Evolutionary conservation across 352 stramenopile species (phyloP).

Genomic region (Pythium periplocum): DNA sequence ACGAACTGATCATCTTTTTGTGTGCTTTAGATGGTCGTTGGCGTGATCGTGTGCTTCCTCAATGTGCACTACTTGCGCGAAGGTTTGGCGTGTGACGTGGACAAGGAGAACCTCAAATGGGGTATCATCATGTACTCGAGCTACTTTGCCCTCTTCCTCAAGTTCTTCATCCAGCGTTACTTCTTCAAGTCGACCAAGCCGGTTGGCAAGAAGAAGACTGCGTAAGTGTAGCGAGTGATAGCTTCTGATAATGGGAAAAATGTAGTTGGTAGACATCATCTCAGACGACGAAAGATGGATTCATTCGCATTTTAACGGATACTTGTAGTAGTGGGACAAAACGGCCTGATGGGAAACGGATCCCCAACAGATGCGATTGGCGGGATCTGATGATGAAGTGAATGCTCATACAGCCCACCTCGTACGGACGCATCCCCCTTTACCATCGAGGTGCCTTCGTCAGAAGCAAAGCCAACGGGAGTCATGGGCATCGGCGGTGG

Average conservation of each 20-base stretch:
- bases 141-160: conserved; percentile 92
- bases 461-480: too few relatives aligned
- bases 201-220: conserved; percentile 23
- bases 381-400: too few relatives aligned
- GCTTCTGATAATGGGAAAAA: not conserved
- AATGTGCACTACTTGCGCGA: conserved; percentile 81
- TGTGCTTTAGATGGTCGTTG: conserved; percentile 55
- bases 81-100: conserved; percentile 59
- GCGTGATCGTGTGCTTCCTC: conserved; percentile 60
- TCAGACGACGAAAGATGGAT: too few relatives aligned
- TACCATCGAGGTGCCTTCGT: too few relatives aligned
- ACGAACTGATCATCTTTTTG: conserved; percentile 5
- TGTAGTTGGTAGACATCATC: too few relatives aligned
- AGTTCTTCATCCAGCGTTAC: conserved; percentile 91
- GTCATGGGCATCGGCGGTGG: conserved; percentile 5
- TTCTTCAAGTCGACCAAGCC: conserved; percentile 30
- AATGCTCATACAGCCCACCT: too few relatives aligned
- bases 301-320: too few relatives aligned
- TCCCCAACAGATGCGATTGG: too few relatives aligned
- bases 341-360: too few relatives aligned
- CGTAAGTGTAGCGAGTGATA: not conserved
- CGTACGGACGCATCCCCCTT: too few relatives aligned
- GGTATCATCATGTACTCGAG: conserved; percentile 93
- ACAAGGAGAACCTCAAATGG: conserved; percentile 84
- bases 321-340: too few relatives aligned